phyloP scores from a whole-genome alignment of 2,329 filamentous ascomycete genomes.

The Neofusicoccum cordaticola region DNA sequence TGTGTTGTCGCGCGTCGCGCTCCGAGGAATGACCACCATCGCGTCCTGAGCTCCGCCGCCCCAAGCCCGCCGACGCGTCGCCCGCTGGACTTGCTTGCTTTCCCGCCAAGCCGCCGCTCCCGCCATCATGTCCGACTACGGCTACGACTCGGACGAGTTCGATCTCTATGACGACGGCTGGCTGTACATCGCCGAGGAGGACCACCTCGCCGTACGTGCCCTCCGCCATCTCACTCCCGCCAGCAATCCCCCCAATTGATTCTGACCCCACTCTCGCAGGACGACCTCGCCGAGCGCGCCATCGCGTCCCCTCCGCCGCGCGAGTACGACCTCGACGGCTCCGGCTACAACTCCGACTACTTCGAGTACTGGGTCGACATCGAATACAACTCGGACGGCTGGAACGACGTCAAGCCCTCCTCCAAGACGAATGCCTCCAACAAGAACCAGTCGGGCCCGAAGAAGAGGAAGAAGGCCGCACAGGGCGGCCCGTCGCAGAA shows the following conservation, averaged over 20 bases:
- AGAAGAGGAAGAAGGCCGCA: constrained; percentile 24
- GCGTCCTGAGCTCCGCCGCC: not conserved
- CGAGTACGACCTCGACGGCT: constrained; percentile 31
- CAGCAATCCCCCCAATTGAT: constrained; percentile 1
- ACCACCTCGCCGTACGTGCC: constrained; percentile 34
- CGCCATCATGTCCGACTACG: constrained; percentile 42
- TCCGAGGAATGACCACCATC: not conserved
- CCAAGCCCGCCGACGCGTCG: not conserved
- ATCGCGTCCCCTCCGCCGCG: constrained; percentile 42
- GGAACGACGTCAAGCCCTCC: constrained; percentile 38
- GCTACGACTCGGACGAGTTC: constrained; percentile 36
- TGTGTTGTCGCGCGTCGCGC: constrained; percentile 3
- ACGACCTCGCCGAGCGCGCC: constrained; percentile 50
- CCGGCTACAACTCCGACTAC: constrained; percentile 43
- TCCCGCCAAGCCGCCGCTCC: not conserved
- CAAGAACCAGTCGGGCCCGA: constrained; percentile 27
- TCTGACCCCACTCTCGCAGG: constrained; percentile 31
- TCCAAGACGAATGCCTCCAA: constrained; percentile 22
- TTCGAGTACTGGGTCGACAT: constrained; percentile 50
- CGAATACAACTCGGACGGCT: constrained; percentile 48
- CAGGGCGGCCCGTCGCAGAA: constrained; percentile 20
- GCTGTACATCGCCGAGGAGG: constrained; percentile 48
- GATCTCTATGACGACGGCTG: constrained; percentile 41
- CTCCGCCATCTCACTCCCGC: not conserved
- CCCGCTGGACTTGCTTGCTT: not conserved